These are phyloP conservation scores for Endoconidiophora polonica DNA, from an alignment of 2,329 filamentous ascomycete species.

Conservation along the genomic window DNA sequence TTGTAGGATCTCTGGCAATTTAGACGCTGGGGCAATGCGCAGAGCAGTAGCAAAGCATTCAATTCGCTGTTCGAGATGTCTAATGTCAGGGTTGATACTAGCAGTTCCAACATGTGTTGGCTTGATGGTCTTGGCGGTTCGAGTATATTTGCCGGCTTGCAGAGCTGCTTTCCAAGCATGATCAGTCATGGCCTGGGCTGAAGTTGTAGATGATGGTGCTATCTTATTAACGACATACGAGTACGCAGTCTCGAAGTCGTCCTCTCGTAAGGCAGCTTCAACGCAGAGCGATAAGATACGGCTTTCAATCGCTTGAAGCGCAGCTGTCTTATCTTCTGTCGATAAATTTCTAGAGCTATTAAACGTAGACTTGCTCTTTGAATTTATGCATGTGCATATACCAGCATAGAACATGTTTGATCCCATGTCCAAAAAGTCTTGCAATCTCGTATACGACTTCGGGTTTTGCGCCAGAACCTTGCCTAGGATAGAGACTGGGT, in stretches of 20 bases:
- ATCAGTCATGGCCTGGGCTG: constrained; percentile 29
- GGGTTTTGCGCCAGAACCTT: constrained; percentile 63
- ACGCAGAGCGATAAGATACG: constrained; percentile 68
- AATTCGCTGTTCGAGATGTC: constrained; percentile 64
- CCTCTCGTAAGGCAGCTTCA: constrained; percentile 56
- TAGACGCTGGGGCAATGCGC: constrained; percentile 51
- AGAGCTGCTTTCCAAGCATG: constrained; percentile 68
- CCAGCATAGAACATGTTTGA: constrained; percentile 47
- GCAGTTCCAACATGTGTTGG: constrained; percentile 45
- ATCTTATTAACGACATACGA: constrained; percentile 64
- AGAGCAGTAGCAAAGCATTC: constrained; percentile 64
- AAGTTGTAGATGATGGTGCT: constrained; percentile 17
- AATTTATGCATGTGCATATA: constrained; percentile 5
- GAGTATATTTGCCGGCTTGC: constrained; percentile 58
- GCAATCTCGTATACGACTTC: constrained; percentile 55
- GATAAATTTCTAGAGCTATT: constrained; percentile 9
- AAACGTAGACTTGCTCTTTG: constrained; percentile 12
- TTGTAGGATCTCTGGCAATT: constrained; percentile 58
- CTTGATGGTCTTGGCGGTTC: constrained; percentile 33
- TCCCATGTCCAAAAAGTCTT: constrained; percentile 55
- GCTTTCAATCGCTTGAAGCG: constrained; percentile 33
- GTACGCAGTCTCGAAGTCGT: constrained; percentile 75
- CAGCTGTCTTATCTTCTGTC: constrained; percentile 15
- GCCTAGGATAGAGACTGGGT: constrained; percentile 55
- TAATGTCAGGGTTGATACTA: constrained; percentile 43